Evolutionary conservation across 768 basidiomycete species (phyloP).

Genomic region (Boletales sp.): DNA sequence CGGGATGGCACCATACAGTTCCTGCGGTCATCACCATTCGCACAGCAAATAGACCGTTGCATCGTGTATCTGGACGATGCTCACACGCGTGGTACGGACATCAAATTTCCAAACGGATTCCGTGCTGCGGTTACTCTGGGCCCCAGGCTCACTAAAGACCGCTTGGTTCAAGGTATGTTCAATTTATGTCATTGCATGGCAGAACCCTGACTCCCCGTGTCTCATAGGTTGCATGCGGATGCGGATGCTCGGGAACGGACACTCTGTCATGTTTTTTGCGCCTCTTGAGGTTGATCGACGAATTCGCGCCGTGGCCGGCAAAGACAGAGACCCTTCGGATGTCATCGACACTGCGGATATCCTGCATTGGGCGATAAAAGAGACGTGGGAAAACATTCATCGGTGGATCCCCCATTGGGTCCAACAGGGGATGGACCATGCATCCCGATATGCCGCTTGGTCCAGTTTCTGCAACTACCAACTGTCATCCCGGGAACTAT

Average conservation of each 20-base stretch:
- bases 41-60: background rate
- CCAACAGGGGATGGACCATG: conserved; percentile 38
- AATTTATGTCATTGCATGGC: background rate
- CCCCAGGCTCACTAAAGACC: background rate
- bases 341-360: conserved; percentile 30
- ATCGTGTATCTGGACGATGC: background rate
- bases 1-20: background rate
- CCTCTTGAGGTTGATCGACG: background rate
- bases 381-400: conserved; percentile 31
- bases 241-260: background rate
- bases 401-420: conserved; percentile 35
- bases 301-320: conserved; percentile 6
- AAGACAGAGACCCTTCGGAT: background rate
- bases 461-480: conserved; percentile 7
- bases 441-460: conserved; percentile 10
- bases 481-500: background rate
- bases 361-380: conserved; percentile 41
- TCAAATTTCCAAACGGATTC: background rate
- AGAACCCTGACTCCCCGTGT: no score
- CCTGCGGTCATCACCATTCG: background rate
- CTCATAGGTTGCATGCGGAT: background rate
- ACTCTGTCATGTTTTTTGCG: background rate
- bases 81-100: background rate
- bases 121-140: background rate
- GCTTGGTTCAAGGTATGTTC: background rate